Percentiles rank a stretch among this genome's conserved stretches.
Evolutionary conservation across 2,329 filamentous ascomycete species (phyloP).

Genomic region (Claviceps sp.): DNA sequence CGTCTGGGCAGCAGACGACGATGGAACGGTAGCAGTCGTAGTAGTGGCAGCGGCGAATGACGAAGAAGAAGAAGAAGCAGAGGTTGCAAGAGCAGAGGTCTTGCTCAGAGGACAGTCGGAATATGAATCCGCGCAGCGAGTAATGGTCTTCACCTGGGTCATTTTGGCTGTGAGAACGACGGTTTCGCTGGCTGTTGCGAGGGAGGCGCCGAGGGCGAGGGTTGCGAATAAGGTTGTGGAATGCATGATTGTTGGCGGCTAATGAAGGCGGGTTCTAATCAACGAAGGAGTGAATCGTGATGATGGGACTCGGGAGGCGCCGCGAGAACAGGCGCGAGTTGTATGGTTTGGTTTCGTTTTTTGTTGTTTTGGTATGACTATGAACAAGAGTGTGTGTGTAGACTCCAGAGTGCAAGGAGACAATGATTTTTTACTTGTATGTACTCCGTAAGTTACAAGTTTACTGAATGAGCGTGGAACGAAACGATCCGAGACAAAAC

Average conservation of each 20-base stretch:
- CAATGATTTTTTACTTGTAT: too few species aligned
- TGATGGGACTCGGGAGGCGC: too few species aligned
- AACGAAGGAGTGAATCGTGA: too few species aligned
- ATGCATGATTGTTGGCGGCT: conserved; percentile 27
- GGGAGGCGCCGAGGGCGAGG: conserved; percentile 26
- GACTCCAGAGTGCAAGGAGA: too few species aligned
- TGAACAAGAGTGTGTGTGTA: too few species aligned
- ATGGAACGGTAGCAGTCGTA: conserved; percentile 7
- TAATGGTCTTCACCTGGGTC: conserved; percentile 32
- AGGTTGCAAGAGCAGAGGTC: conserved; percentile 6
- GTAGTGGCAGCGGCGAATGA: conserved; percentile 8
- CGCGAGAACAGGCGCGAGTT: too few species aligned
- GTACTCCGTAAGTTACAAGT: too few species aligned
- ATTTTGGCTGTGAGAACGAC: conserved; percentile 30
- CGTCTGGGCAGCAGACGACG: conserved; percentile 10
- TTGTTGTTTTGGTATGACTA: too few species aligned
- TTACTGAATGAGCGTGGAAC: neutral
- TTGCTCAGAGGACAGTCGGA: conserved; percentile 28
- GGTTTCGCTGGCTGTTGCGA: conserved; percentile 23
- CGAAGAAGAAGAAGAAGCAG: conserved; percentile 10
- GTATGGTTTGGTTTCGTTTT: too few species aligned
- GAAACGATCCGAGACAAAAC: neutral
- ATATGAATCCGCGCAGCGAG: conserved; percentile 30
- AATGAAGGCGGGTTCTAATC: neutral
- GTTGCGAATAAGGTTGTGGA: conserved; percentile 28